Percentiles rank a stretch among this genome's conserved stretches.
phyloP scores from a whole-genome alignment of 2,329 filamentous ascomycete species.

The Scedosporium apiospermum region DNA sequence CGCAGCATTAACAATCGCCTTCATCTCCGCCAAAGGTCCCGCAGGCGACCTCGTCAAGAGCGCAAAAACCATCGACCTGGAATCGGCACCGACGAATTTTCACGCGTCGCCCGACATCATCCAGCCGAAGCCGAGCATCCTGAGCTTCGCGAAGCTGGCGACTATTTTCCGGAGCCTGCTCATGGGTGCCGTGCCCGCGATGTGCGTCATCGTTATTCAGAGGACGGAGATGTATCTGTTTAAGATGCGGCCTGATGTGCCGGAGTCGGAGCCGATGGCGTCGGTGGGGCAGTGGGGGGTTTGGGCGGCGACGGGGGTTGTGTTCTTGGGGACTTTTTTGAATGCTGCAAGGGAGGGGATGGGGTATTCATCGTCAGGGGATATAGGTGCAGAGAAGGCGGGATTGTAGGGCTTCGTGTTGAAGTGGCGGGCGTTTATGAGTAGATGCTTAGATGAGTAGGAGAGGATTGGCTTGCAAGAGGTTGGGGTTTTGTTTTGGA shows the following conservation, averaged over 20 bases:
- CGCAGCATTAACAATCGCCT: background rate
- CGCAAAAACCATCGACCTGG: background rate
- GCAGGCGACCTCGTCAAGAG: background rate
- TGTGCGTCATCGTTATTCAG: slow-evolving; percentile 5
- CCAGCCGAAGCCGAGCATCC: background rate
- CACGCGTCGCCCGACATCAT: background rate
- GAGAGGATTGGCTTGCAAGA: background rate
- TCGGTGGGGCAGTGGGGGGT: slow-evolving; percentile 11
- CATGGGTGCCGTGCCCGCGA: slow-evolving; percentile 1
- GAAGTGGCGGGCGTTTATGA: background rate
- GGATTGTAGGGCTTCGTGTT: background rate
- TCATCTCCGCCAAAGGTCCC: background rate
- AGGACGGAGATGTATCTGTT: slow-evolving; percentile 7
- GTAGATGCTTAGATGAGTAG: background rate
- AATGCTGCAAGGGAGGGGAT: slow-evolving; percentile 9
- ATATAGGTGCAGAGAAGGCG: background rate
- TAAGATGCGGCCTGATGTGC: slow-evolving; percentile 2
- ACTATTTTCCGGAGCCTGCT: background rate
- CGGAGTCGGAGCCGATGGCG: slow-evolving; percentile 6
- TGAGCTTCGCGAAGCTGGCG: background rate
- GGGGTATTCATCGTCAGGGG: background rate
- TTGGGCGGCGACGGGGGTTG: slow-evolving; percentile 9
- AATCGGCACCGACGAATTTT: background rate
- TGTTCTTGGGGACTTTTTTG: slow-evolving; percentile 7
- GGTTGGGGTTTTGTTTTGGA: background rate